Base-by-base conservation (phyloP, 345 rosid species). In the Heritiera fomes region DNA sequence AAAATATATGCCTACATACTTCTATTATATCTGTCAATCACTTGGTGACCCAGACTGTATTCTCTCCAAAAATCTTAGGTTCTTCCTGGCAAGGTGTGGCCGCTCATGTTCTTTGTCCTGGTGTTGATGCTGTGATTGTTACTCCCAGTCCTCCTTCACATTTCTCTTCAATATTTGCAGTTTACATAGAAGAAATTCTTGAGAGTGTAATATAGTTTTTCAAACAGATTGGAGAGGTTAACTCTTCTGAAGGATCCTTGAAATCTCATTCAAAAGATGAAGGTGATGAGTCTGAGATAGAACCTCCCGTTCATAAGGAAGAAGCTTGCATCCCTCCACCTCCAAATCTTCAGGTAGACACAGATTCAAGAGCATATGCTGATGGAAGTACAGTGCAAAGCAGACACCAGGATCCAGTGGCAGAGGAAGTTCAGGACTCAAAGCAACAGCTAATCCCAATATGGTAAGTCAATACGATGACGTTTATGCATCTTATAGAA, bases 391-490 rank as follows among this genome's bases (percentile, higher is more conserved):
- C 88, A 91, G 90, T 1, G 88, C 88, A 28, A 97, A 93, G 63
- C 87, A 88, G 80, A 96, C 89, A 82, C 85, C 85, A 23, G 91
- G 92, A 68, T 75, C 89, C 18, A 82, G 87, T 69, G 82, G 75
- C 56, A 28, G 10, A 58, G 80, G 80, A 68, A 78, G 80, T 30
- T 68, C 69, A 49, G 80, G 75, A 58, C 80, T 78, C 0, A 75
- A 75, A 60, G 75, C 80, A 69, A 70, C 80, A 58, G 59, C 75
- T 74, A 87, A 96, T 85, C 98, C 98, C 18, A 94, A 90, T 49
- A 98, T 91, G 84, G 89, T 86, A 56, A 91, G 92, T 82, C 98
- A 94, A 78, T 96, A 96, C 34, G 98, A 96, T 60, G 98, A 94
- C 80, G 99, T 96, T 74, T 94, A 94, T 83, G 83, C 97, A 40